Base-by-base conservation (phyloP, 2,329 filamentous ascomycete species). In the Ceratocystis papillata region DNA sequence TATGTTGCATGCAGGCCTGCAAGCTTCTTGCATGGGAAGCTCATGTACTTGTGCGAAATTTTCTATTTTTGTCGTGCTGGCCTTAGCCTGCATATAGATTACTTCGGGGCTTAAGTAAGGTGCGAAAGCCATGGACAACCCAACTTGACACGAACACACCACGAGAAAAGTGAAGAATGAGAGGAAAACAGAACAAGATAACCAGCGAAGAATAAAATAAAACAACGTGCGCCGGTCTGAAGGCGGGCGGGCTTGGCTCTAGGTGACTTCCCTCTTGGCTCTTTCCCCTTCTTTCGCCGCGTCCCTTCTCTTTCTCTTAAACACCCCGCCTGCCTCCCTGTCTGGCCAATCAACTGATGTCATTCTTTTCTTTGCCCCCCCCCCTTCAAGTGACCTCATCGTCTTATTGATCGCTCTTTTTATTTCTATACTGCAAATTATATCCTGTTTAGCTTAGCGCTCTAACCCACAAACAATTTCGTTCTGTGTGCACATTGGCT, bases 311-410 rank as follows among this genome's bases (percentile, higher is more conserved):
- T 25, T 53, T 53, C 10, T 22, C 20, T 10, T 5, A 53, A 53
- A 22, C 48, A 53, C 20, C 48, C 48, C 20, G 25, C 48, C 48
- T 25, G 1, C 20, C 48, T 53, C 48, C 48, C 48, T 22, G 46
- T 22, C n/a, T 48, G 20, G 46, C 48, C 48, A 53, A 53, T 53
- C 48, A 53, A 25, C 20, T 22, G 6, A 25, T 53, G 48, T 53
- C 48, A 25, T 53, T 17, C 7, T 53, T 25, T 53, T 53, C 20
- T 15, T 12, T 22, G 8, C 6, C 30, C 50, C 28, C 50, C 50
- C 28, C 50, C 53, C 53, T 17, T n/a, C 53, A 57, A 57, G 22
- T 30, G 53, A 57, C 53, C 25, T 55, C 25, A 57, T 55, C 50
- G 20, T 25, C 20, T 25, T 25, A 25, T 15, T 22, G 12, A 57